Base-by-base conservation (phyloP, 2,329 filamentous ascomycete species). In the Colletotrichum theobromicola region DNA sequence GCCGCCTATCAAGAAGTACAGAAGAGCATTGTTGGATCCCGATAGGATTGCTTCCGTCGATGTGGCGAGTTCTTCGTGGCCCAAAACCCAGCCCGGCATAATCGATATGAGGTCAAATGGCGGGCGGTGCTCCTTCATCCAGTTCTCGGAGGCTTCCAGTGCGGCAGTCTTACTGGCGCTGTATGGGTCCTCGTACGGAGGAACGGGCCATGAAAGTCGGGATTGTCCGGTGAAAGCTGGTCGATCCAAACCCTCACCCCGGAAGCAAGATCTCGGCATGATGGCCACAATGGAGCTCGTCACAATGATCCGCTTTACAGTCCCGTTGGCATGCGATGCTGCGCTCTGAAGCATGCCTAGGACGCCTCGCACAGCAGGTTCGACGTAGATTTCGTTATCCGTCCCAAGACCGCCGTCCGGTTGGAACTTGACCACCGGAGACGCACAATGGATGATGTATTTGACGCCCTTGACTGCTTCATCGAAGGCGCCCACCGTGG, bases 261-360 rank as follows among this genome's bases (percentile, higher is more conserved):
- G 18, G 28, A 74, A 66, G 65, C 50, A 58, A 4, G 46, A 50
- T 9, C 60, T 58, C 13, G 63, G 63, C 32, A 60, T 30, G 64
- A 75, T 18, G 46, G 82, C 79, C 1, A 75, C 78, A 15, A 81
- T 78, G 2, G 85, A 87, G 7, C 81, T 83, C 3, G 86, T 88
- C 64, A 88, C 84, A 21, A 88, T 83, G 10, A 88, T 77, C 16
- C 84, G 81, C 70, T 82, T 80, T n/a, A 88, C 80, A 0, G 77
- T 71, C 5, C 21, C 16, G 12, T 16, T 26, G 21, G 53, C 46
- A 24, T 68, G 57, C 2, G 55, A 15, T 26, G 12, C 28, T 2
- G 58, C 67, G 37, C 66, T 61, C 42, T 37, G 34, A 12, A 75
- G 70, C 46, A 69, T 50, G n/a, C 63, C 24, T 2, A 57, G 18